Percentiles rank a stretch among this genome's conserved stretches.
These are phyloP conservation scores for Pisolithus albus DNA, from an alignment of 768 basidiomycete species.

Conservation along the genomic window DNA sequence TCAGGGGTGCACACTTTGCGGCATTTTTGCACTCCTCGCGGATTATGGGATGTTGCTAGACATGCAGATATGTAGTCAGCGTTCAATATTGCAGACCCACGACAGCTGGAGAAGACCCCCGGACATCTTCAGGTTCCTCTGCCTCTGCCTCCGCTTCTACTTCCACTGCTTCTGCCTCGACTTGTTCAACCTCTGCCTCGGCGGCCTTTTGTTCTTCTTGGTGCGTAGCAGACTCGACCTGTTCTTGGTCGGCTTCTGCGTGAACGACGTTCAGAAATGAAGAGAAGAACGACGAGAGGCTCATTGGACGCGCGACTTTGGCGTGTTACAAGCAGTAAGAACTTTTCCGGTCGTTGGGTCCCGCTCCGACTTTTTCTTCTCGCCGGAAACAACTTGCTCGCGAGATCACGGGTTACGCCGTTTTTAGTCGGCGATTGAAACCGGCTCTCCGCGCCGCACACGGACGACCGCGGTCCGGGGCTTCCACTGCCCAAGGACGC, in stretches of 20 bases:
- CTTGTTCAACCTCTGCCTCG: slow-evolving; percentile 34
- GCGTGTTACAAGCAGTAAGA: background rate
- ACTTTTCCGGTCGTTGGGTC: background rate
- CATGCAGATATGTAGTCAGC: background rate
- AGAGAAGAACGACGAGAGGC: slow-evolving; percentile 39
- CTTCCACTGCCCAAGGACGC: background rate
- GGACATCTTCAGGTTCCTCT: slow-evolving; percentile 76
- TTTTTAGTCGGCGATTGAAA: slow-evolving; percentile 17
- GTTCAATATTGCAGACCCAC: background rate
- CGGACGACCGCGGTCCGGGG: background rate
- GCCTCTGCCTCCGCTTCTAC: slow-evolving; percentile 42
- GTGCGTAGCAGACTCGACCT: slow-evolving; percentile 29
- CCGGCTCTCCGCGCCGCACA: background rate
- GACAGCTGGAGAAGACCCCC: slow-evolving; percentile 23
- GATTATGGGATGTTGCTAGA: slow-evolving; percentile 60
- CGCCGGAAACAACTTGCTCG: slow-evolving; percentile 11
- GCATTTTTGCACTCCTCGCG: slow-evolving; percentile 70
- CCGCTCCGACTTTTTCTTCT: slow-evolving; percentile 4
- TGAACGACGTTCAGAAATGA: slow-evolving; percentile 36
- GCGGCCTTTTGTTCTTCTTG: slow-evolving; percentile 28
- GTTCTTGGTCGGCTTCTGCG: slow-evolving; percentile 30
- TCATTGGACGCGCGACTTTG: slow-evolving; percentile 25
- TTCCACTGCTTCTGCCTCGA: slow-evolving; percentile 41
- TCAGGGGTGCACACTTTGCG: slow-evolving; percentile 56
- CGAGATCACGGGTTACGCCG: slow-evolving; percentile 19